These are phyloP conservation scores for Macrocybe gigantea DNA, from an alignment of 768 basidiomycete genomes.

Conservation along the genomic window DNA sequence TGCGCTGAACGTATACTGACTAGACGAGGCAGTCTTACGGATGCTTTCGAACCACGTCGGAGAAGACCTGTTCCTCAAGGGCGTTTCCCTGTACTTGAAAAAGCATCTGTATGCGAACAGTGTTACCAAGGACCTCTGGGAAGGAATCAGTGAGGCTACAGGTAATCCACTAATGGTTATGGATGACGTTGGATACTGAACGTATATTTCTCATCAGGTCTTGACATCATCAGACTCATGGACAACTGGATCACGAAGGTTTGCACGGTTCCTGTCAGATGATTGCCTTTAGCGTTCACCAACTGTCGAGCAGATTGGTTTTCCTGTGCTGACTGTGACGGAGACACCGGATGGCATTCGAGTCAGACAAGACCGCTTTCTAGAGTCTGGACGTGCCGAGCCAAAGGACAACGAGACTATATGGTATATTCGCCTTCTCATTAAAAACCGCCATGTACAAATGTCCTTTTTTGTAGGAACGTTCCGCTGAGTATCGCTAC, in stretches of 20 bases:
- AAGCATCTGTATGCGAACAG: slow-evolving; percentile 81
- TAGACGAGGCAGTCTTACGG: slow-evolving; percentile 58
- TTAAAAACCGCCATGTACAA: neutral
- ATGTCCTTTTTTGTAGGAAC: slow-evolving; percentile 42
- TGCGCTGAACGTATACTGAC: neutral
- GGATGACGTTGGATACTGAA: neutral
- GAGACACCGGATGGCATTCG: slow-evolving; percentile 68
- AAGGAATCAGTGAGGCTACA: slow-evolving; percentile 73
- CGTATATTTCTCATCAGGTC: slow-evolving; percentile 22
- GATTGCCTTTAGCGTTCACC: neutral
- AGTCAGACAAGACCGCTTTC: slow-evolving; percentile 87
- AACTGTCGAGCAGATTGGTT: slow-evolving; percentile 47
- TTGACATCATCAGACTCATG: slow-evolving; percentile 79
- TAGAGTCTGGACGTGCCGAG: slow-evolving; percentile 76
- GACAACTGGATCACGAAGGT: slow-evolving; percentile 88
- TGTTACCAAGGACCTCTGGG: slow-evolving; percentile 82
- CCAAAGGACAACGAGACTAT: slow-evolving; percentile 83
- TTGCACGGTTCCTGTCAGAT: neutral
- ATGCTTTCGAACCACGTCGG: slow-evolving; percentile 91
- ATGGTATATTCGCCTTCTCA: slow-evolving; percentile 43
- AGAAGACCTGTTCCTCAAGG: slow-evolving; percentile 80
- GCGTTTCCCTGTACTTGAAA: slow-evolving; percentile 90
- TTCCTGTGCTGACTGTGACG: slow-evolving; percentile 83
- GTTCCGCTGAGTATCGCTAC: slow-evolving; percentile 75
- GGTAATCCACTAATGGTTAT: slow-evolving; percentile 24